Evolutionary conservation across 2,329 filamentous ascomycete species (phyloP), one percentile per base, ranked within the genome.

Genomic region (Aspergillus sclerotialis): DNA sequence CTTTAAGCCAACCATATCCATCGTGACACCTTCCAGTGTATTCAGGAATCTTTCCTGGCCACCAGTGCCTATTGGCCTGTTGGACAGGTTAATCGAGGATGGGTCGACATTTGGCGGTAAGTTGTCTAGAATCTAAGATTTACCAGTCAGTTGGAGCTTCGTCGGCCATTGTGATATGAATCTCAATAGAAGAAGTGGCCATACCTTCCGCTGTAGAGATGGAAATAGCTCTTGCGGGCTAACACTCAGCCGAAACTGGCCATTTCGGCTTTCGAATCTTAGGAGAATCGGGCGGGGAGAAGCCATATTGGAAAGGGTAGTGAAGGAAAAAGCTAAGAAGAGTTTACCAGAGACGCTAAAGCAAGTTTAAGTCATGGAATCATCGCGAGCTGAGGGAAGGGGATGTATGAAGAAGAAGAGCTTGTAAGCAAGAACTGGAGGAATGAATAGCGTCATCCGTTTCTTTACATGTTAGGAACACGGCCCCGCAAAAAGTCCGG

Each of bases 231-330:
- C 80, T 27, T 75, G 72, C 32, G 81, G 76, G 49, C 89, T 80
- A 48, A 93, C 76, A 33, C 73, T 84, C 52, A 96, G 71, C 49
- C 92, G 83, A 63, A 89, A 82, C 72, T 92, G 92, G 68, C 92
- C 92, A 68, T 95, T 88, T 45, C 85, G 87, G 58, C 88, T 88
- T 53, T 89, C 82, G 49, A 94, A 84, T 61, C 89, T 79, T 37
- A 95, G 71, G 55, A 94, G 73, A 79, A 94, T 94, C 45, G 56
- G 66, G 56, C 55, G 48, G 30, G 19, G 19, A 10, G 61, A 48
- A 15, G 61, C 49, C 63, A 65, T 67, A 24, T 30, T 45, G 42
- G 28, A 18, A 32, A 19, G n/a, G n/a, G n/a, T n/a, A n/a, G n/a
- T n/a, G n/a, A n/a, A n/a, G n/a, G n/a, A 26, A 19, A 24, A 30